Conservation (phyloP, 768 basidiomycete species). For the Suillus lakei region DNA sequence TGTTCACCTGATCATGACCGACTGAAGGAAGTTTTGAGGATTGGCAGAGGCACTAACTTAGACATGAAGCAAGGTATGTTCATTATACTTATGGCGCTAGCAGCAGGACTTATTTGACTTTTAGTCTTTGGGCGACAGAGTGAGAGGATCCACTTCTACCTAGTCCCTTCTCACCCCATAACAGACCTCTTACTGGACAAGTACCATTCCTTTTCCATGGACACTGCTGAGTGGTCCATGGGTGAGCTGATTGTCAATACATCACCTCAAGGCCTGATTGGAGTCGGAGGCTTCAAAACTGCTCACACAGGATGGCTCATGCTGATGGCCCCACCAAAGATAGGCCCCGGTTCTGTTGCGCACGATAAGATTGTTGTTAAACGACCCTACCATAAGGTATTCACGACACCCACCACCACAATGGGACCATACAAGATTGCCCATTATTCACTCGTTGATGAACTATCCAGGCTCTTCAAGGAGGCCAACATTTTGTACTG, state of each 20-base stretch:
- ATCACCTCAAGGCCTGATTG: neutral
- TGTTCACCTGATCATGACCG: neutral
- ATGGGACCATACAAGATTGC: neutral
- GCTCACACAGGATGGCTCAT: conserved; percentile 7
- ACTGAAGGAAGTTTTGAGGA: conserved; percentile 8
- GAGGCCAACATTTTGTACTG: conserved; percentile 19
- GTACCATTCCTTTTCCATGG: neutral
- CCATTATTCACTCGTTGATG: conserved; percentile 1
- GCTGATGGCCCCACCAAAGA: neutral
- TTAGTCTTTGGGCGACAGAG: neutral
- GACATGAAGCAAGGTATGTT: conserved; percentile 10
- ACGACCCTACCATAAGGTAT: neutral
- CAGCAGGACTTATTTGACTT: neutral
- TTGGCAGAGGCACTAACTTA: conserved; percentile 1
- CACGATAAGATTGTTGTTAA: conserved; percentile 5
- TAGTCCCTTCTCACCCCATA: neutral
- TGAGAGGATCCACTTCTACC: neutral
- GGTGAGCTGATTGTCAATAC: neutral
- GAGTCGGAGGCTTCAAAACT: conserved; percentile 10
- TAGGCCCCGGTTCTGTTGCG: neutral
- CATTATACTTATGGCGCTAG: neutral
- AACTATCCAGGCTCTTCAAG: conserved; percentile 8
- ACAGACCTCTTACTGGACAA: neutral
- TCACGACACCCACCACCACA: neutral
- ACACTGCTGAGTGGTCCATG: neutral